phyloP scores from a whole-genome alignment of 1,284 basidiomycete genomes.

The Bjerkandera adusta region DNA sequence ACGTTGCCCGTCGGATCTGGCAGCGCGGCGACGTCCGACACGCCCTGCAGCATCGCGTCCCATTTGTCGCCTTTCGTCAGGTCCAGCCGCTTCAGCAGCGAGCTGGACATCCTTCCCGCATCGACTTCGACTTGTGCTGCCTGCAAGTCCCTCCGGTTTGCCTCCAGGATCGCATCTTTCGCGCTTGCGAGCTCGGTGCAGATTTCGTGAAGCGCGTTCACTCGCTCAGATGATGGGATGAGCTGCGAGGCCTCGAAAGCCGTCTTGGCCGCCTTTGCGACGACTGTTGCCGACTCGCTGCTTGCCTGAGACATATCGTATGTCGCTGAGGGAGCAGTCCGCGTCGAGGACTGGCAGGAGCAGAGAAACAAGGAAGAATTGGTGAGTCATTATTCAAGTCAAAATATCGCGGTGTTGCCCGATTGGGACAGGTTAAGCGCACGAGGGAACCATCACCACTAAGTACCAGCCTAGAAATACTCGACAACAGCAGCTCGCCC shows the following conservation, averaged over 20 bases:
- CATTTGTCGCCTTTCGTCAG: constrained; percentile 87
- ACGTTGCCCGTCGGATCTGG: constrained; percentile 87
- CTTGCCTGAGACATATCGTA: too few species aligned
- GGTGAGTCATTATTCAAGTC: too few species aligned
- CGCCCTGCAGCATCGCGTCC: constrained; percentile 90
- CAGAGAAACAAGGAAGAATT: too few species aligned
- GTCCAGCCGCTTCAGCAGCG: constrained; percentile 86
- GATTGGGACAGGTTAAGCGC: too few species aligned
- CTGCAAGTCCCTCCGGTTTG: constrained; percentile 82
- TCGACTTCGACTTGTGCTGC: constrained; percentile 78
- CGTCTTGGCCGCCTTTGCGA: constrained; percentile 75
- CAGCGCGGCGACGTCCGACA: constrained; percentile 83
- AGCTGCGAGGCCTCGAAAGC: constrained; percentile 89
- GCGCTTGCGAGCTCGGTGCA: constrained; percentile 59
- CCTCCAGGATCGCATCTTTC: constrained; percentile 70
- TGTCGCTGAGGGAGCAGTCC: too few species aligned
- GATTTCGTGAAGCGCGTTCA: constrained; percentile 72
- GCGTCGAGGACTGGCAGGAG: too few species aligned
- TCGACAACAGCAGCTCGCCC: too few species aligned
- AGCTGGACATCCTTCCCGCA: constrained; percentile 79
- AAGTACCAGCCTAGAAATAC: too few species aligned
- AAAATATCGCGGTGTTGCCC: too few species aligned
- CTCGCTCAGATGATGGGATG: constrained; percentile 63
- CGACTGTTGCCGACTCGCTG: constrained; percentile 23
- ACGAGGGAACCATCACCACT: too few species aligned